Percentiles rank a stretch among this genome's conserved stretches.
phyloP scores from a whole-genome alignment of 2,329 filamentous ascomycete genomes.

The Aspergillus ibericus region DNA sequence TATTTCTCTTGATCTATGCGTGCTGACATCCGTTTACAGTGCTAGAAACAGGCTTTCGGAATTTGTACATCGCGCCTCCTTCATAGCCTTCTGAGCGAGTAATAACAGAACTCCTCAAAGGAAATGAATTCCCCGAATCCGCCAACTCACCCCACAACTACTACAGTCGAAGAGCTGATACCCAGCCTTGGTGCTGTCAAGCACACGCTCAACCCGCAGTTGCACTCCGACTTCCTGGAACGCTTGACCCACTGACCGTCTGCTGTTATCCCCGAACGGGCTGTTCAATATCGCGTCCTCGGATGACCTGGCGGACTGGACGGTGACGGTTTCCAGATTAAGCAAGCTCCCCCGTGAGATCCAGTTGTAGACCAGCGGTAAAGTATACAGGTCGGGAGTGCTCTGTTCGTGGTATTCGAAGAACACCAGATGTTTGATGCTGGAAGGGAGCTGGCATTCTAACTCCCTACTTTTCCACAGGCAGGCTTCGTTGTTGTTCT shows the following conservation, averaged over 20 bases:
- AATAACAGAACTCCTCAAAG: neutral
- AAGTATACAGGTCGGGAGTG: neutral
- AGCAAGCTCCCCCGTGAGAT: neutral
- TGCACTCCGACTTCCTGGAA: neutral
- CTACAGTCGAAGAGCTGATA: neutral
- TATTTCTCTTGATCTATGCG: neutral
- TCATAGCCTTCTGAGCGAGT: too few relatives aligned
- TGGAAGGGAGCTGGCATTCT: neutral
- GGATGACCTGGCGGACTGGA: neutral
- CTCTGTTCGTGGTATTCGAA: neutral
- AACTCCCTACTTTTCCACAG: neutral
- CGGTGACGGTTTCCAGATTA: neutral
- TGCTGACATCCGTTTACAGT: neutral
- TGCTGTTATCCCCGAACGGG: neutral
- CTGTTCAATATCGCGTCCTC: neutral
- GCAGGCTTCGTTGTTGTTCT: neutral
- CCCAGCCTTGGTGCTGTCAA: neutral
- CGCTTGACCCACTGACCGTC: neutral
- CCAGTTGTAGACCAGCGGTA: constrained; percentile 1
- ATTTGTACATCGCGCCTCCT: neutral
- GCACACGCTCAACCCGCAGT: neutral
- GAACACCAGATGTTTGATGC: neutral
- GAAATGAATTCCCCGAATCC: neutral
- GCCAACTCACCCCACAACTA: neutral
- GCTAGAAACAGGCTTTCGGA: neutral